Conservation (phyloP, 176 grass and related monocot species). For the Avena atlantica region DNA sequence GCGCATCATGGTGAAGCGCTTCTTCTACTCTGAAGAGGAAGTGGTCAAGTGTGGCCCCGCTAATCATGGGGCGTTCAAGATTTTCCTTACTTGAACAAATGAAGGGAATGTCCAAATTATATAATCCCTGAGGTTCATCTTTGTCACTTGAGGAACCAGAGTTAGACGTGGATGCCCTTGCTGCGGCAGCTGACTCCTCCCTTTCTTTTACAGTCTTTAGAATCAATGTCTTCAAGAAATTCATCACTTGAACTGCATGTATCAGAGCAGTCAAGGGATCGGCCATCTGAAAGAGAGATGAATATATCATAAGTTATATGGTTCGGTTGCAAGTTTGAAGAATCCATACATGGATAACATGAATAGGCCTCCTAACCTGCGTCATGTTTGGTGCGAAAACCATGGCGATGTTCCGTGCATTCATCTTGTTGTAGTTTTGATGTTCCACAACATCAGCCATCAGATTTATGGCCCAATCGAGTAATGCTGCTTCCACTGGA, state of each 20-base stretch:
- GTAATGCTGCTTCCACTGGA: slow-evolving; percentile 69
- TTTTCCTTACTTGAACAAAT: slow-evolving; percentile 42
- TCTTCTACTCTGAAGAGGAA: slow-evolving; percentile 60
- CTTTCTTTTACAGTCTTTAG: slow-evolving; percentile 77
- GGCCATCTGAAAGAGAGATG: slow-evolving; percentile 70
- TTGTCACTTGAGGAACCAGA: slow-evolving; percentile 74
- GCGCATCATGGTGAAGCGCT: slow-evolving; percentile 44
- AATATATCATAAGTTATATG: neutral
- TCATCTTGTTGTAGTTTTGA: slow-evolving; percentile 90
- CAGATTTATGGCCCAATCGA: slow-evolving; percentile 94
- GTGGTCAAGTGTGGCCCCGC: slow-evolving; percentile 65
- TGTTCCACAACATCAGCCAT: slow-evolving; percentile 89
- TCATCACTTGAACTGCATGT: slow-evolving; percentile 98
- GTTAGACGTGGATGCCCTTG: slow-evolving; percentile 38
- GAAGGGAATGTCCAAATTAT: slow-evolving; percentile 37
- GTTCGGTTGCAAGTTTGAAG: neutral
- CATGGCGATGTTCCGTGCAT: slow-evolving; percentile 88
- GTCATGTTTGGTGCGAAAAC: slow-evolving; percentile 99
- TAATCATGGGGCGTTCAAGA: slow-evolving; percentile 55
- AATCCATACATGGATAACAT: neutral
- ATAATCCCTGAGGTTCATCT: slow-evolving; percentile 54
- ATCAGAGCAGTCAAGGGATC: slow-evolving; percentile 94
- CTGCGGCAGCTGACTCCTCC: slow-evolving; percentile 52
- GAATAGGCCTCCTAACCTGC: slow-evolving; percentile 60
- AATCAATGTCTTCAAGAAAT: slow-evolving; percentile 88